Conservation (phyloP, 73 alveolate species). For the Tetrahymena malaccensis region DNA sequence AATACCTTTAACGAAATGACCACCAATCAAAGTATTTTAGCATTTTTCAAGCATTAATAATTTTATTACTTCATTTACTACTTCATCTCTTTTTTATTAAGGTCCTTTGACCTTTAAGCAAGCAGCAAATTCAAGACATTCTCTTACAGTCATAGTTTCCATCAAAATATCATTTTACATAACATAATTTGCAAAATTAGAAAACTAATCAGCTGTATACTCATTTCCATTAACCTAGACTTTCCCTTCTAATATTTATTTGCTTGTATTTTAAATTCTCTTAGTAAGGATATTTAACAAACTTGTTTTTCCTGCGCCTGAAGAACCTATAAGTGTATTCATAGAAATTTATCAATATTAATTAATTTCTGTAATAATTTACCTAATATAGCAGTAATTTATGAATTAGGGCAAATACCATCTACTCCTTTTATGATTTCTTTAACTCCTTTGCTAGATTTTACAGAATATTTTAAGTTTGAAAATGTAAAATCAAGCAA, state of each 20-base stretch:
- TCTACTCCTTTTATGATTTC: neutral
- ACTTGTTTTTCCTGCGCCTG: conserved; percentile 22
- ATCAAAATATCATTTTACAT: conserved; percentile 50
- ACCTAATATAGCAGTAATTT: neutral
- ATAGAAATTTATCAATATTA: neutral
- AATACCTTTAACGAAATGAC: conserved; percentile 6
- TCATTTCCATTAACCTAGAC: conserved; percentile 52
- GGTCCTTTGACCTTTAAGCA: conserved; percentile 14
- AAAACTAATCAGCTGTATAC: neutral
- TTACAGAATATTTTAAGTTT: neutral
- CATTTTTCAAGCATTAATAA: conserved; percentile 25
- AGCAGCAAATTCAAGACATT: conserved; percentile 49
- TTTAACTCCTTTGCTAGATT: neutral
- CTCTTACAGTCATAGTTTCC: conserved; percentile 44
- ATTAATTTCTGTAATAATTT: neutral
- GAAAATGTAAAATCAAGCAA: neutral
- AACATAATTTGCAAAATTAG: conserved; percentile 34
- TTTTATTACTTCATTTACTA: conserved; percentile 26
- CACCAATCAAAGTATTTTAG: conserved; percentile 28
- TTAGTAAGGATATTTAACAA: conserved; percentile 5
- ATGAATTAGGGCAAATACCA: neutral
- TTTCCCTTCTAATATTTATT: conserved; percentile 57
- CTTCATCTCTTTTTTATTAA: neutral
- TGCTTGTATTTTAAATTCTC: conserved; percentile 8
- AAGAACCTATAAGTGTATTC: neutral